phyloP scores from a whole-genome alignment of 768 basidiomycete genomes.

The Pleurotus cornucopiae region DNA sequence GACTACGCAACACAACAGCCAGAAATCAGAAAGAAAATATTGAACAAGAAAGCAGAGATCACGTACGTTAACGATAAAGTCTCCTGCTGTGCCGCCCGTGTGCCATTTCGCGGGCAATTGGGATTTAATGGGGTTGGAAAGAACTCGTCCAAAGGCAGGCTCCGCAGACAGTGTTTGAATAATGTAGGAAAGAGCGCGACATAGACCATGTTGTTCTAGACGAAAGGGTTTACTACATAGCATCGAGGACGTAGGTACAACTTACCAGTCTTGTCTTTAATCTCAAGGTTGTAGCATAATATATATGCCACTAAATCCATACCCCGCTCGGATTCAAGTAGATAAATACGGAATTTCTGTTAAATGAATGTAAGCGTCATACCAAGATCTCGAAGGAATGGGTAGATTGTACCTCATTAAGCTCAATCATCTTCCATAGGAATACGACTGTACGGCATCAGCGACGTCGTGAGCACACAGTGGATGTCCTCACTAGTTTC shows the following conservation, averaged over 20 bases:
- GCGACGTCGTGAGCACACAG: background rate
- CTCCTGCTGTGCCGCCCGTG: constrained; percentile 67
- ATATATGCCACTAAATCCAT: constrained; percentile 77
- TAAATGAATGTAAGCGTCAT: background rate
- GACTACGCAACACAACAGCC: constrained; percentile 41
- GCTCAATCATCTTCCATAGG: constrained; percentile 89
- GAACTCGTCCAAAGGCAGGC: constrained; percentile 64
- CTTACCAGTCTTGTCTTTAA: constrained; percentile 92
- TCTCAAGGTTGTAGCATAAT: constrained; percentile 76
- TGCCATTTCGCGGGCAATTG: constrained; percentile 77
- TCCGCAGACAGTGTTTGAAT: constrained; percentile 90
- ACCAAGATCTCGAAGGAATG: background rate
- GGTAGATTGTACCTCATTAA: constrained; percentile 70
- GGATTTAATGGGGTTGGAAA: constrained; percentile 60
- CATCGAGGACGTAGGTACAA: constrained; percentile 5
- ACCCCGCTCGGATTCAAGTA: constrained; percentile 76
- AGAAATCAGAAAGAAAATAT: constrained; percentile 6
- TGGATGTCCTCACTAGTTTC: constrained; percentile 64
- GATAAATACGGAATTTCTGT: constrained; percentile 87
- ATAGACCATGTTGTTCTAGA: constrained; percentile 85
- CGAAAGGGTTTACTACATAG: too few species aligned
- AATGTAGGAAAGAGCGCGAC: constrained; percentile 86
- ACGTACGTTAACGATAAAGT: constrained; percentile 84
- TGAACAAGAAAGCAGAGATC: background rate
- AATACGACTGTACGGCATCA: constrained; percentile 51